Base-by-base conservation (phyloP, 2,329 filamentous ascomycete species). In the Diaporthe sp. region DNA sequence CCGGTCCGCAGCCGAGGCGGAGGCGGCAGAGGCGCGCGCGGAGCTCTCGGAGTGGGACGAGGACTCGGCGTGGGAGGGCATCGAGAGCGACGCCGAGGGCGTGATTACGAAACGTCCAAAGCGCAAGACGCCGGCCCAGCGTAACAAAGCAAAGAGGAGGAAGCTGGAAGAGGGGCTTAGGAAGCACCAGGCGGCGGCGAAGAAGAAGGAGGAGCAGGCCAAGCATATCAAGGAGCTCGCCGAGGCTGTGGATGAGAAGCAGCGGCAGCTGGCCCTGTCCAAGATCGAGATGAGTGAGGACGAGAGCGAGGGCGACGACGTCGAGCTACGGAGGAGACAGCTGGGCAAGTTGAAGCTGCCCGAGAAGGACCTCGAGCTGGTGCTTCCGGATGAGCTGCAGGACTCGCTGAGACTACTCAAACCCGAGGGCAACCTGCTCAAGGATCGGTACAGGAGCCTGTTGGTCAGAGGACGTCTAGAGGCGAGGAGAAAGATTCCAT, bases 361-460 rank as follows among this genome's bases (percentile, higher is more conserved):
- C 0, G 93, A 97, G 82, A 94, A 94, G 83, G 88, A 94, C 77
- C 86, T 98, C 80, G 92, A 98, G 84, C 84, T 98, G 80, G 89
- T 98, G 77, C 84, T 98, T 77, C 90, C 95, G 55, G 92, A 98
- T 85, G 91, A 99, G 87, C 84, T 97, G 81, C 89, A 98, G 84
- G 91, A 98, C 81, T 93, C 95, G 68, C 85, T 98, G 81, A 85
- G 97, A 81, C 85, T 95, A 82, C 85, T 98, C 78, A 98, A 96
- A 84, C 97, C 97, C 0, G 97, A 99, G 84, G 97, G 97, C n/a
- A 98, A 98, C 82, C 87, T 98, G 53, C 88, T 99, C 79, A 95
- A 95, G 79, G 97, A 99, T 81, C 90, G 97, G 70, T 98, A 98
- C 87, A 90, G 97, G 77, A 98, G 91, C 83, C 88, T 98, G 85